Base-by-base conservation (phyloP, 2,329 filamentous ascomycete genomes). In the Podosphaera xanthii region DNA sequence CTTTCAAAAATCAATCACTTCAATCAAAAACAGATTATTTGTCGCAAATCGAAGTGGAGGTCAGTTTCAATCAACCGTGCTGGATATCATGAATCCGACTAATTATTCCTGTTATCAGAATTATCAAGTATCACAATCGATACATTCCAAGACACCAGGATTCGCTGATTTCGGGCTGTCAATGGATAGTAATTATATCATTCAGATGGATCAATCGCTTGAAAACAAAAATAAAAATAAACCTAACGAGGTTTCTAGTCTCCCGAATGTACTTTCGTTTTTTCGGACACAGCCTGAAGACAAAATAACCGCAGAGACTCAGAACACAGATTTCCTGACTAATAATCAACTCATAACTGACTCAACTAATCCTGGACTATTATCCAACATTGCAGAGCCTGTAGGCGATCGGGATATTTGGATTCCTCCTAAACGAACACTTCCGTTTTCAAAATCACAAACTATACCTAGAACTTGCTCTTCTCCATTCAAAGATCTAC, bases 391-490 rank as follows among this genome's bases (percentile, higher is more conserved):
- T 49, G 35, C 58, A 4, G 46, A 61, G 34, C 31, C 52, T 31
- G 38, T 48, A 10, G 60, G 61, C 35, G 48, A 49, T 34, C 31
- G 42, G 1, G 58, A 54, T 38, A 40, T 63, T 35, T 58, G 57
- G 52, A 62, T 67, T 54, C 65, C 67, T 14, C 65, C 67, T 33
- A 65, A 58, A 59, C 62, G 64, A 53, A 59, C 63, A 50, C 59
- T 68, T n/a, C 67, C 68, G 2, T 68, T 68, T 34, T 59, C 60
- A 4, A 65, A 59, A 22, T 48, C 59, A 12, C 61, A 53, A 57
- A 46, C 58, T 14, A 14, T 40, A 30, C 57, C 14, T 46, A 60
- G 54, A 50, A 22, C 31, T 35, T 31, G 50, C 34, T 42, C 55
- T 40, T 53, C 62, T 36, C 60, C 62, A 30, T 36, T 60, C 44